A percentile compares a stretch with the other conserved stretches of the same genome.
Evolutionary conservation across 257 asterid species (phyloP).

Genomic region (Perilla frutescens): DNA sequence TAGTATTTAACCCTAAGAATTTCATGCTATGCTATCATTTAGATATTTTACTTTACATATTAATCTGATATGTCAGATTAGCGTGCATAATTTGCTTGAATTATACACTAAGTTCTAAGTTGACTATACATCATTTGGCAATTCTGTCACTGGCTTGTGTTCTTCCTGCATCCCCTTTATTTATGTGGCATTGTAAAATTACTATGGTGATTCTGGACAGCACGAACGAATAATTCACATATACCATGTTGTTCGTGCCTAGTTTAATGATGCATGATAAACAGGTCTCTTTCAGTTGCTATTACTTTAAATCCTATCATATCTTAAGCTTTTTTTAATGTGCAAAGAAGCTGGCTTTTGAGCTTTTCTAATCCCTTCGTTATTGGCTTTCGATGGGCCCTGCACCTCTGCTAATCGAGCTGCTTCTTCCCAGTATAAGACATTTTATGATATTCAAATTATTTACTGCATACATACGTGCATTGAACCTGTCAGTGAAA

Average conservation of each 20-base stretch:
- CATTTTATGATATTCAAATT: neutral
- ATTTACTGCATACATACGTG: neutral
- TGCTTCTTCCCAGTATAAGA: no score
- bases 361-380: no score
- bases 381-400: no score
- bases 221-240: neutral
- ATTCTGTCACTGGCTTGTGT: slow-evolving; percentile 9
- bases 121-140: neutral
- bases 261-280: no score
- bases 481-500: neutral
- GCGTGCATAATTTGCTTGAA: neutral
- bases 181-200: neutral
- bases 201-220: neutral
- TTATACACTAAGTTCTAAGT: neutral
- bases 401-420: no score
- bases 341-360: no score
- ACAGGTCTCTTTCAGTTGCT: neutral
- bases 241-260: neutral
- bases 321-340: neutral
- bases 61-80: neutral
- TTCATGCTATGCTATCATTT: neutral
- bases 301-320: neutral
- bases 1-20: neutral
- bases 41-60: neutral
- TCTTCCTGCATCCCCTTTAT: neutral